A percentile compares a stretch with the other conserved stretches of the same genome.
Evolutionary conservation across 2,329 filamentous ascomycete genomes (phyloP).

Genomic region (Metarhizium rileyi): DNA sequence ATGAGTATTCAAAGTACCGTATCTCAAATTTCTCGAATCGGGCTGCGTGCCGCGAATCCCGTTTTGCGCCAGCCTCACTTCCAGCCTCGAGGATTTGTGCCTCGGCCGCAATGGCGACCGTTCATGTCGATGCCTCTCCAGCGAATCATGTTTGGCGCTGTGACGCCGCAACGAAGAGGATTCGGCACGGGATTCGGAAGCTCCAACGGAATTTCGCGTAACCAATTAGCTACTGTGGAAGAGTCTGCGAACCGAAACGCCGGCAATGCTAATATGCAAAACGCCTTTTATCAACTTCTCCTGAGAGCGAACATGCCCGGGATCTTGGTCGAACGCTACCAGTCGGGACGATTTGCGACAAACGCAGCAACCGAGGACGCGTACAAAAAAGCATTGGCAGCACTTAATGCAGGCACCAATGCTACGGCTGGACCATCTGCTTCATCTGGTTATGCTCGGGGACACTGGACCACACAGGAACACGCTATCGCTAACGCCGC

Average conservation of each 20-base stretch:
- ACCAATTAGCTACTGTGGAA: constrained; percentile 74
- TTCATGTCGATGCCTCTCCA: constrained; percentile 13
- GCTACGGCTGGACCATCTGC: constrained; percentile 14
- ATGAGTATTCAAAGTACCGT: constrained; percentile 13
- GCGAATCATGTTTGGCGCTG: not conserved
- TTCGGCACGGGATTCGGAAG: constrained; percentile 26
- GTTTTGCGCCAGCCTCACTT: constrained; percentile 17
- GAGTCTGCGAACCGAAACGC: constrained; percentile 91
- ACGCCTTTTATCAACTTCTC: constrained; percentile 86
- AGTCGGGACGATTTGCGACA: constrained; percentile 73
- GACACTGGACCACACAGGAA: constrained; percentile 21
- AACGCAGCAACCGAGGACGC: constrained; percentile 69
- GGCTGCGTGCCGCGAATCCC: constrained; percentile 20
- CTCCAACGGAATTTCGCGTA: constrained; percentile 43
- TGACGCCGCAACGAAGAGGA: constrained; percentile 17
- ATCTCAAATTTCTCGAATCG: constrained; percentile 17
- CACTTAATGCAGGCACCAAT: constrained; percentile 21
- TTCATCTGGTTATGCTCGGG: constrained; percentile 14
- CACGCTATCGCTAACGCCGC: constrained; percentile 20
- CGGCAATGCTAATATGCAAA: constrained; percentile 76
- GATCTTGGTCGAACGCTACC: constrained; percentile 83
- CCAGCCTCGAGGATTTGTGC: constrained; percentile 10
- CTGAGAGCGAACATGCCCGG: constrained; percentile 88
- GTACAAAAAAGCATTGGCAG: constrained; percentile 62
- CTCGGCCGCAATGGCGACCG: constrained; percentile 7